Conservation (phyloP, 1,284 basidiomycete genomes). For the Cryptococcus depauperatus region DNA sequence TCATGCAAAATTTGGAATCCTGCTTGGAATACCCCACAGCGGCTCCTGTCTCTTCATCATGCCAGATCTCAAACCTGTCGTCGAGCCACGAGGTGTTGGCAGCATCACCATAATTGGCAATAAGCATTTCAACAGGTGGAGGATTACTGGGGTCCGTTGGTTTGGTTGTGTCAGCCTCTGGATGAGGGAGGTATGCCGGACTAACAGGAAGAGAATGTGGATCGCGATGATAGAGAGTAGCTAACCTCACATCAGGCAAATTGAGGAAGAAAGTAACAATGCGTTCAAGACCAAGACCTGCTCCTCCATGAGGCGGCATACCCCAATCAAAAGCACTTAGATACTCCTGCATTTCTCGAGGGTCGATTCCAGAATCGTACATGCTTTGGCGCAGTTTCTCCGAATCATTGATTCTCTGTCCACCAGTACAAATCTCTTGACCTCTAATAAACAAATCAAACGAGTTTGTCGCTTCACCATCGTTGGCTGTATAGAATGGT, state of each 20-base stretch:
- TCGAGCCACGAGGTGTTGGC: slow-evolving; percentile 54
- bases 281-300: slow-evolving; percentile 47
- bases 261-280: slow-evolving; percentile 46
- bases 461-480: slow-evolving; percentile 47
- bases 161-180: slow-evolving; percentile 17
- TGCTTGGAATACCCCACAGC: slow-evolving; percentile 49
- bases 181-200: slow-evolving; percentile 17
- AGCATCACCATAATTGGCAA: slow-evolving; percentile 53
- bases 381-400: slow-evolving; percentile 44
- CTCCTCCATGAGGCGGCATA: slow-evolving; percentile 49
- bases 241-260: slow-evolving; percentile 48
- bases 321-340: slow-evolving; percentile 49
- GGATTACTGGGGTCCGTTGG: slow-evolving; percentile 6
- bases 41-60: slow-evolving; percentile 48
- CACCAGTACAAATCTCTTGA: slow-evolving; percentile 49
- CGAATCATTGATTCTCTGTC: slow-evolving; percentile 48
- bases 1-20: slow-evolving; percentile 44
- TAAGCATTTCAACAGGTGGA: slow-evolving; percentile 45
- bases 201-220: slow-evolving; percentile 28
- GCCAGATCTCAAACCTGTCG: slow-evolving; percentile 53
- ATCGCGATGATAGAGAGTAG: slow-evolving; percentile 48
- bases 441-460: slow-evolving; percentile 52
- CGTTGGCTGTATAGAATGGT: slow-evolving; percentile 78
- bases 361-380: slow-evolving; percentile 24
- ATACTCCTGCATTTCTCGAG: slow-evolving; percentile 36